Evolutionary conservation across 2,329 filamentous ascomycete genomes (phyloP).

Genomic region (Hymenotorrendiella dingleyae): DNA sequence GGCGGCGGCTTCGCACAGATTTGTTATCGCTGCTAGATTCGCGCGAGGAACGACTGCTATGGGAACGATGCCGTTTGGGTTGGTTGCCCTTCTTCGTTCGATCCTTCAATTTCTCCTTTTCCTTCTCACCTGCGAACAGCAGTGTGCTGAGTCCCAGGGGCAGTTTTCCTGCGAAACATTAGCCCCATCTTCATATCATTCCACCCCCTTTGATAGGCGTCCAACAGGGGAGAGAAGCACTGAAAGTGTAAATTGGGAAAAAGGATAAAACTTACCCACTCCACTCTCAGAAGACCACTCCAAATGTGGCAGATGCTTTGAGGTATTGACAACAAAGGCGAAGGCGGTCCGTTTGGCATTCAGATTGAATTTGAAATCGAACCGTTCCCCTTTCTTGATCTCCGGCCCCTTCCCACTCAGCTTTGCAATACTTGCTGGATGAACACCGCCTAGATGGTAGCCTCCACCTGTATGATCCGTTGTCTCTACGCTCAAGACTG

Average conservation of each 20-base stretch:
- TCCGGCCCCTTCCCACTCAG: slow-evolving; percentile 2
- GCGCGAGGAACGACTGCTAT: no score
- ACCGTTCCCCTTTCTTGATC: slow-evolving; percentile 7
- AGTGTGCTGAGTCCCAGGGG: neutral
- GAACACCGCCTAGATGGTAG: slow-evolving; percentile 2
- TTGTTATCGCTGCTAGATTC: no score
- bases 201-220: neutral
- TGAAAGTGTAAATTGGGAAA: no score
- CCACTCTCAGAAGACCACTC: slow-evolving; percentile 8
- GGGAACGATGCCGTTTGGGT: no score
- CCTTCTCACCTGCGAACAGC: no score
- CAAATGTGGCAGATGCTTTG: slow-evolving; percentile 9
- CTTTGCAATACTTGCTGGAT: slow-evolving; percentile 7
- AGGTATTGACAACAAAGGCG: slow-evolving; percentile 5
- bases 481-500: slow-evolving; percentile 3
- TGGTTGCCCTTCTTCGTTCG: no score
- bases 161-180: neutral
- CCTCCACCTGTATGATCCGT: slow-evolving; percentile 5
- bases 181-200: neutral
- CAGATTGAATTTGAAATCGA: slow-evolving; percentile 9
- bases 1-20: no score
- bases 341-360: slow-evolving; percentile 4
- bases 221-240: no score
- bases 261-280: slow-evolving; percentile 1
- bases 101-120: no score